Percentiles rank a stretch among this genome's conserved stretches.
phyloP scores from a whole-genome alignment of 108 stramenopile genomes.

The Cyclotella kingstonii region DNA sequence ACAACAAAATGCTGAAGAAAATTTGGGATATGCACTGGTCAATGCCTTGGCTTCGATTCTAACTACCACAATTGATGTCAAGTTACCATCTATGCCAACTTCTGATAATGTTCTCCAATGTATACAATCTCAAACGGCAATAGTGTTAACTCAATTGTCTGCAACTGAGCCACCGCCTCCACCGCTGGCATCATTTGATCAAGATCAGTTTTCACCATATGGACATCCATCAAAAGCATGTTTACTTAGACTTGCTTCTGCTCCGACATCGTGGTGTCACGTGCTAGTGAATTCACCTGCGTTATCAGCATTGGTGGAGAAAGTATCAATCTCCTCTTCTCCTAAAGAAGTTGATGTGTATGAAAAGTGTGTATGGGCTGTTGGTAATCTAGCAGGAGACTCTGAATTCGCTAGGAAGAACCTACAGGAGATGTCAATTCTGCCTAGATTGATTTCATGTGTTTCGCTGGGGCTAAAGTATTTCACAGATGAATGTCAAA shows the following conservation, averaged over 20 bases:
- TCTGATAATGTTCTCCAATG: not conserved
- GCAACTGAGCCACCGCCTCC: slow-evolving; percentile 34
- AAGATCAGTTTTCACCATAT: slow-evolving; percentile 22
- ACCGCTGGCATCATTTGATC: slow-evolving; percentile 12
- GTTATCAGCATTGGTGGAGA: slow-evolving; percentile 8
- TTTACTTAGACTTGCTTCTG: not conserved
- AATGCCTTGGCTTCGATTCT: slow-evolving; percentile 13
- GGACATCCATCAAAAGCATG: not conserved
- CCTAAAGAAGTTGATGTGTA: not conserved
- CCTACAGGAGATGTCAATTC: slow-evolving; percentile 2
- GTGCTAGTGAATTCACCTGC: slow-evolving; percentile 14
- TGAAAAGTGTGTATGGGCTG: slow-evolving; percentile 26
- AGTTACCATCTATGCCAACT: not conserved
- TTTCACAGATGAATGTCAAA: not conserved
- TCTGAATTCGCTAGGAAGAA: slow-evolving; percentile 20
- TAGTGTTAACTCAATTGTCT: slow-evolving; percentile 30
- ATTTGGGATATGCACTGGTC: slow-evolving; percentile 18
- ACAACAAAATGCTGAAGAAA: not conserved
- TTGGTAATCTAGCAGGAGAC: slow-evolving; percentile 27
- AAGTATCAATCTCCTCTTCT: not conserved
- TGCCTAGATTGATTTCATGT: slow-evolving; percentile 19
- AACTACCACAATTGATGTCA: not conserved
- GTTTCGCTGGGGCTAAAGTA: slow-evolving; percentile 1
- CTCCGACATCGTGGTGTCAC: slow-evolving; percentile 30
- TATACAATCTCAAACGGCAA: slow-evolving; percentile 17